A percentile compares a stretch with the other conserved stretches of the same genome.
Evolutionary conservation across 345 rosid species (phyloP).

Genomic region (Acer negundo): DNA sequence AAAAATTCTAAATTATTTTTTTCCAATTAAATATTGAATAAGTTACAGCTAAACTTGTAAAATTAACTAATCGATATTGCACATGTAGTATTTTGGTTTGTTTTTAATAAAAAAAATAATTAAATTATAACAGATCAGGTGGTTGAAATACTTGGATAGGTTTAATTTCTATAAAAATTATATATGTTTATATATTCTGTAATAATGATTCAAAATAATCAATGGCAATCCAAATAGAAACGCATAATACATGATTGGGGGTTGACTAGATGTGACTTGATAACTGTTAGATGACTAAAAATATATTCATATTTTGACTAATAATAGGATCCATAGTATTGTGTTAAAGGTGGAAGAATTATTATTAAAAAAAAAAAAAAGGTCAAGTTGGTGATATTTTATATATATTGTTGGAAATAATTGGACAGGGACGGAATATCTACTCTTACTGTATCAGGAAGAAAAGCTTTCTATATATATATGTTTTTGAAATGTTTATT

Average conservation of each 20-base stretch:
- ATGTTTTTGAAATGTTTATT: too few relatives aligned
- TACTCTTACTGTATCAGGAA: too few relatives aligned
- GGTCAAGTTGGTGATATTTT: slow-evolving; percentile 1
- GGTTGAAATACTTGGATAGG: background rate
- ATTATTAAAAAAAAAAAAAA: background rate
- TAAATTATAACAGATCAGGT: too few relatives aligned
- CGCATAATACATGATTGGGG: slow-evolving; percentile 8
- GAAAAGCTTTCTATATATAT: too few relatives aligned
- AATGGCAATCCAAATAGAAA: background rate
- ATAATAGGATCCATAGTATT: background rate
- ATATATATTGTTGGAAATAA: background rate
- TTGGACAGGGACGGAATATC: background rate
- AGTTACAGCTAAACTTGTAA: background rate
- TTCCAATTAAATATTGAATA: too few relatives aligned
- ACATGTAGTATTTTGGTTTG: too few relatives aligned
- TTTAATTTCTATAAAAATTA: background rate
- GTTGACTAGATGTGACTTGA: slow-evolving; percentile 6
- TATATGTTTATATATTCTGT: background rate
- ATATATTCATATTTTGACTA: background rate
- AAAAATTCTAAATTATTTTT: too few relatives aligned
- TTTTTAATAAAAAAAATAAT: too few relatives aligned
- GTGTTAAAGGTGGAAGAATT: background rate
- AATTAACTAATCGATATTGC: background rate
- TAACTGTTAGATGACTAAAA: background rate
- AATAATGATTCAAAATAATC: background rate